Conservation (phyloP, 2,329 filamentous ascomycete species). For the Cephalotrichum gorgonifer region DNA sequence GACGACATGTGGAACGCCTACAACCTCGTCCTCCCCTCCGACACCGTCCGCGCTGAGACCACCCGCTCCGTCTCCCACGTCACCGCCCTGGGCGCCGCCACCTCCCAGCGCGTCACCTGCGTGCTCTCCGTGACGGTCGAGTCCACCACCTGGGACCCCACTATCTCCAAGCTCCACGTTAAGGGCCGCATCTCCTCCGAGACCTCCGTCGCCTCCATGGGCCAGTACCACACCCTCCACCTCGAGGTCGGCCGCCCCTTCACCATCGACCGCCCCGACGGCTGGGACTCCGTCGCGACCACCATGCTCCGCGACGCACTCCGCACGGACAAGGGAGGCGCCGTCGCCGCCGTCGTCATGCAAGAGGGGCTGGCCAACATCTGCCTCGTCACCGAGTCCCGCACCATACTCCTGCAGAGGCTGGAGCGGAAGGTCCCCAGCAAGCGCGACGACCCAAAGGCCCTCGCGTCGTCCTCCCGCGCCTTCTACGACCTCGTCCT, state of each 20-base stretch:
- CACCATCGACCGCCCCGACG: slow-evolving; percentile 68
- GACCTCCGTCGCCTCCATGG: slow-evolving; percentile 40
- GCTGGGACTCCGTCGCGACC: slow-evolving; percentile 85
- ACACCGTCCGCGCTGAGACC: slow-evolving; percentile 43
- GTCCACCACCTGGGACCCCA: slow-evolving; percentile 48
- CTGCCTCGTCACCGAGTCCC: slow-evolving; percentile 70
- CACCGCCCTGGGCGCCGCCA: slow-evolving; percentile 35
- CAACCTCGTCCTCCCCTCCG: slow-evolving; percentile 45
- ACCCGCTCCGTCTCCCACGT: slow-evolving; percentile 42
- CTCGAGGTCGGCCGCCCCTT: slow-evolving; percentile 83
- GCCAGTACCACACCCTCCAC: slow-evolving; percentile 56
- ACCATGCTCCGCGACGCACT: slow-evolving; percentile 71
- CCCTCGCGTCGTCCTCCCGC: slow-evolving; percentile 60
- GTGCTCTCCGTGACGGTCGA: slow-evolving; percentile 46
- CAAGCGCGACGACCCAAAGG: slow-evolving; percentile 54
- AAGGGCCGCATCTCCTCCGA: slow-evolving; percentile 43
- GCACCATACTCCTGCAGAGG: slow-evolving; percentile 62
- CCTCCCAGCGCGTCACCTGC: slow-evolving; percentile 43
- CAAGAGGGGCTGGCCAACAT: slow-evolving; percentile 80
- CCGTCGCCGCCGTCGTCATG: slow-evolving; percentile 86
- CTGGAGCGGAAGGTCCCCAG: slow-evolving; percentile 58
- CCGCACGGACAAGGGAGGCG: slow-evolving; percentile 67
- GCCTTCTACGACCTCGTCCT: slow-evolving; percentile 69
- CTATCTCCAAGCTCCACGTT: slow-evolving; percentile 43
- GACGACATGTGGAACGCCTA: slow-evolving; percentile 51